Conservation (phyloP, 108 stramenopile genomes). For the Skeletonema costatum region DNA sequence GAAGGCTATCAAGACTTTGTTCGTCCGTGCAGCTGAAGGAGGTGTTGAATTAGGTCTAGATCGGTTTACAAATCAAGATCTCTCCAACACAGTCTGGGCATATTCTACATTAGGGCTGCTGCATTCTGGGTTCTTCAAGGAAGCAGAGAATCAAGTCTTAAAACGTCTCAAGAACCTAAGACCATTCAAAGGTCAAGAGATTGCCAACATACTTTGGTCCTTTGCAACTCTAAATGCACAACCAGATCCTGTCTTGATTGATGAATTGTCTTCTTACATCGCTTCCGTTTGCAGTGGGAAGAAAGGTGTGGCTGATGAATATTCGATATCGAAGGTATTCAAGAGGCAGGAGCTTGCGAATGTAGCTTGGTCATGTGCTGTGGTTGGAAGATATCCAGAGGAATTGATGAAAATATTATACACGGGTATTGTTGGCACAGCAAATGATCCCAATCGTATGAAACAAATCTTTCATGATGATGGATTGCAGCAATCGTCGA, state of each 20-base stretch:
- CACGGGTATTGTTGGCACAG: slow-evolving; percentile 63
- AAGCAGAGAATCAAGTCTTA: slow-evolving; percentile 38
- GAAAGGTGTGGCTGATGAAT: slow-evolving; percentile 29
- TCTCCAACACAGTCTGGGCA: slow-evolving; percentile 73
- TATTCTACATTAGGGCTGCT: slow-evolving; percentile 73
- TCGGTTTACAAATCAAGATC: slow-evolving; percentile 70
- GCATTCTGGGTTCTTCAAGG: slow-evolving; percentile 63
- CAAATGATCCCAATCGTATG: slow-evolving; percentile 42
- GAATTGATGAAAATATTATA: slow-evolving; percentile 61
- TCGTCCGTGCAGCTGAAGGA: slow-evolving; percentile 58
- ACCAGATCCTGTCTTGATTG: slow-evolving; percentile 43
- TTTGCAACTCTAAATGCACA: slow-evolving; percentile 70
- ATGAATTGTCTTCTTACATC: slow-evolving; percentile 51
- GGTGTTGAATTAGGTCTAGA: slow-evolving; percentile 49
- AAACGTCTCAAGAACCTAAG: slow-evolving; percentile 20
- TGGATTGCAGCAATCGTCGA: slow-evolving; percentile 42
- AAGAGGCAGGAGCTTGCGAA: slow-evolving; percentile 82
- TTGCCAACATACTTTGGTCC: slow-evolving; percentile 80
- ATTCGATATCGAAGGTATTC: slow-evolving; percentile 55
- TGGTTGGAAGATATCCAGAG: slow-evolving; percentile 64
- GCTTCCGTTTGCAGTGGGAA: slow-evolving; percentile 29
- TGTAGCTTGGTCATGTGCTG: slow-evolving; percentile 53
- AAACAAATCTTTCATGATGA: slow-evolving; percentile 35
- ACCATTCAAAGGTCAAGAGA: slow-evolving; percentile 72
- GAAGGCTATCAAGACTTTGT: slow-evolving; percentile 58